Conservation (phyloP, 2,329 filamentous ascomycete species). For the Plectosphaerella plurivora region DNA sequence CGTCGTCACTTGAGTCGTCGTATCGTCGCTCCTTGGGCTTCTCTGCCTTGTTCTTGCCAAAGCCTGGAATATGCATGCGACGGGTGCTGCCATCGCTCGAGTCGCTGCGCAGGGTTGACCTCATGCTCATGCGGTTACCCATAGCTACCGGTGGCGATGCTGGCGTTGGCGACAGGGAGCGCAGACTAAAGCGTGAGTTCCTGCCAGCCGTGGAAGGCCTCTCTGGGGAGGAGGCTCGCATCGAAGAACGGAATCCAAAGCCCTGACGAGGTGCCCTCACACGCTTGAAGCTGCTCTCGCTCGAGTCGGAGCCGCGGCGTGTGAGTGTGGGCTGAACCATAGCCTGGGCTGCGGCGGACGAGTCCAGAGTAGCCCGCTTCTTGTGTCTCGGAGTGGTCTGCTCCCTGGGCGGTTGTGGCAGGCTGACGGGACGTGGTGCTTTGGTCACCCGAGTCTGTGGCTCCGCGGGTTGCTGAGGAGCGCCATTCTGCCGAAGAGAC, state of each 20-base stretch:
- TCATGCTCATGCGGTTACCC: constrained; percentile 38
- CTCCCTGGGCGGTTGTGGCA: constrained; percentile 2
- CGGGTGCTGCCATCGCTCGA: constrained; percentile 28
- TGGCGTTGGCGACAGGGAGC: constrained; percentile 65
- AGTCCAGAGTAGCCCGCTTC: constrained; percentile 3
- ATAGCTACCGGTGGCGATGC: constrained; percentile 34
- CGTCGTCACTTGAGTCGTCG: constrained; percentile 60
- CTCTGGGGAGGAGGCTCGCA: constrained; percentile 51
- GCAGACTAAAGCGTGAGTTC: constrained; percentile 56
- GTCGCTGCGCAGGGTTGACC: constrained; percentile 34
- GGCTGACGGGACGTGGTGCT: constrained; percentile 3
- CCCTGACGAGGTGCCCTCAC: constrained; percentile 41
- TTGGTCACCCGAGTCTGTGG: neutral
- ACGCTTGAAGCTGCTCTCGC: constrained; percentile 80
- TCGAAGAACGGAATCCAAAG: constrained; percentile 66
- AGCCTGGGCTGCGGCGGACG: constrained; percentile 10
- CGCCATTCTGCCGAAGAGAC: constrained; percentile 13
- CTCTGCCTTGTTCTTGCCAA: constrained; percentile 31
- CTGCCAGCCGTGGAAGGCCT: constrained; percentile 21
- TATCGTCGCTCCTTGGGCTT: constrained; percentile 49
- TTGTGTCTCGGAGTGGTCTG: neutral
- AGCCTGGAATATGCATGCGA: constrained; percentile 36
- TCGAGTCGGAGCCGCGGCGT: constrained; percentile 59
- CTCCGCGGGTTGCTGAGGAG: neutral
- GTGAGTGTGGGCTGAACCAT: constrained; percentile 30